Evolutionary conservation across 805 yeast genomes (phyloP).

Genomic region (Starmerella stellata): DNA sequence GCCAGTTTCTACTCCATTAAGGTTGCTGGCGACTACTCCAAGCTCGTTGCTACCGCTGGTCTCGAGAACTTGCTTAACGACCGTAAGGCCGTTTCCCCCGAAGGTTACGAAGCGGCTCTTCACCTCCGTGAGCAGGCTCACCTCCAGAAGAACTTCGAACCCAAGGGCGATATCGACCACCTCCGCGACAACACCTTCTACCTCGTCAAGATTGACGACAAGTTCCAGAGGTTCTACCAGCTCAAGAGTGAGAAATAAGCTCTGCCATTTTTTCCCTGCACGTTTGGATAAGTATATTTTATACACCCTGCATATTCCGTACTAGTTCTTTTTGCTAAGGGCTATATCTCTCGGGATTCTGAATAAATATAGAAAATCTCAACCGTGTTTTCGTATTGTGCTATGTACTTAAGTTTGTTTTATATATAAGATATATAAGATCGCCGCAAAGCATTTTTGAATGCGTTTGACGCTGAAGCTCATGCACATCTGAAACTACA

Average conservation of each 20-base stretch:
- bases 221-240: constrained; percentile 66
- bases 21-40: constrained; percentile 62
- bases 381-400: too few species aligned
- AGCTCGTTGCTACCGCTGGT: constrained; percentile 32
- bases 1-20: constrained; percentile 65
- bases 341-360: too few species aligned
- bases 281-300: too few species aligned
- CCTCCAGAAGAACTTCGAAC: constrained; percentile 58
- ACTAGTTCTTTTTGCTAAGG: too few species aligned
- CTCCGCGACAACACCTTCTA: constrained; percentile 66
- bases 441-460: too few species aligned
- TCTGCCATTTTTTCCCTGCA: too few species aligned
- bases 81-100: constrained; percentile 55
- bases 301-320: too few species aligned
- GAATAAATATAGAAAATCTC: too few species aligned
- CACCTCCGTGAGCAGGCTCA: constrained; percentile 79
- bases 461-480: too few species aligned
- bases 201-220: constrained; percentile 67
- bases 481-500: too few species aligned
- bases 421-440: too few species aligned
- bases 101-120: constrained; percentile 63
- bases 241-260: constrained; percentile 16
- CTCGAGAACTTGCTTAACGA: constrained; percentile 46
- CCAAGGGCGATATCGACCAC: constrained; percentile 59
- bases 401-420: too few species aligned